Evolutionary conservation across 164 flowering plant genomes (phyloP).

Genomic region (Piper longum): DNA sequence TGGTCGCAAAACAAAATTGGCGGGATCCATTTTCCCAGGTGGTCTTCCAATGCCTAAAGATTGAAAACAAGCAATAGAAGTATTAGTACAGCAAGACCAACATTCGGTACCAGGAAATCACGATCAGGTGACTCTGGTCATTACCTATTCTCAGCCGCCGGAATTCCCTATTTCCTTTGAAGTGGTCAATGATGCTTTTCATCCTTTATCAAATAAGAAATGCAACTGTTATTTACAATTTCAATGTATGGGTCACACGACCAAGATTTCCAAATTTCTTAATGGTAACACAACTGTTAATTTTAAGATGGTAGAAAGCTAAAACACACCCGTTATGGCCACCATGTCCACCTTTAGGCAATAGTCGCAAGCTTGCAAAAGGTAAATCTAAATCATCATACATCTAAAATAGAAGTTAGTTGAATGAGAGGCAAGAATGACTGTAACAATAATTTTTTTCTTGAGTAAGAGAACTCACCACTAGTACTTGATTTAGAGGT

Average conservation of each 20-base stretch:
- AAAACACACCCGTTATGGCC: conserved; percentile 85
- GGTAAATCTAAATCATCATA: conserved; percentile 92
- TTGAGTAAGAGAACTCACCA: conserved; percentile 32
- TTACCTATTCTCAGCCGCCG: conserved; percentile 83
- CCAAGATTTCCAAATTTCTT: no score
- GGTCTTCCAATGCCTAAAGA: conserved; percentile 86
- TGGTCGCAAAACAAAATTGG: conserved; percentile 56
- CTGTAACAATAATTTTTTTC: neutral
- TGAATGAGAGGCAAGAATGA: neutral
- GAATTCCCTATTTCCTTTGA: conserved; percentile 71
- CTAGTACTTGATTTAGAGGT: conserved; percentile 83
- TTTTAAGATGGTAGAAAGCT: neutral
- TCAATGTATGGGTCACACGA: neutral
- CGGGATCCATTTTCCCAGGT: conserved; percentile 81
- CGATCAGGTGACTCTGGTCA: neutral
- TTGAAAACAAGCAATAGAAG: neutral
- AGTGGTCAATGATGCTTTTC: conserved; percentile 70
- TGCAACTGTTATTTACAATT: neutral
- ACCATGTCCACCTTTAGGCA: conserved; percentile 97
- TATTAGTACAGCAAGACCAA: neutral
- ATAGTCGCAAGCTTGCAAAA: conserved; percentile 63
- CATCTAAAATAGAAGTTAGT: conserved; percentile 29
- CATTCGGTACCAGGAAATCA: neutral
- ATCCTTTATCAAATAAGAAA: conserved; percentile 33
- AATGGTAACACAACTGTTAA: no score